Evolutionary conservation across 352 stramenopile genomes (phyloP), one percentile per base, ranked within the genome.

Genomic region (Peronosclerospora sorghi): DNA sequence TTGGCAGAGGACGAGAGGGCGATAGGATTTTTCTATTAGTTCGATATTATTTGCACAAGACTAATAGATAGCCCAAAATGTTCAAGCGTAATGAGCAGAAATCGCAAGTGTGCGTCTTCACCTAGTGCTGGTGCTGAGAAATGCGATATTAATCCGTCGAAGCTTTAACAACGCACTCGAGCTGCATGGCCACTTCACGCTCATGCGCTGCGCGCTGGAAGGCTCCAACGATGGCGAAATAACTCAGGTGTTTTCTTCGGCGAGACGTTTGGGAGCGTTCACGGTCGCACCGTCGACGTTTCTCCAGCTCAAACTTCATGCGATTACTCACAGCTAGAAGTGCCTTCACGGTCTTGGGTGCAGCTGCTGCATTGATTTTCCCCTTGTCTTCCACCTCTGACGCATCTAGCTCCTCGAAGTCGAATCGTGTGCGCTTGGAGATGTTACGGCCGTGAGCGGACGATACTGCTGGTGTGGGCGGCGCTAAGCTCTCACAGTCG

Each of bases 121-220:
- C 42, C 20, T 23, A 21, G 39, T 37, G 46, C 46, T 54, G 40
- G 40, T 51, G 41, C 41, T 56, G 10, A 26, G 21, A 29, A 38
- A 52, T 41, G 30, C 24, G 35, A 45, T 42, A 12, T 56, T 38
- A 66, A 20, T 62, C 47, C 10, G 42, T 59, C 19, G 61, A 62
- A 34, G 61, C 50, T 28, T 60, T 46, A n/a, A 67, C 55, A 14
- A 68, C 45, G 34, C 54, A 59, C 35, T 73, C 63, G 12, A 68
- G 36, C 43, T 68, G 60, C 41, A 78, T 14, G 0, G 65, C 63
- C 4, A 73, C 48, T 24, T 77, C 55, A 41, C 78, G 73, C 51
- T 90, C 75, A 41, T 73, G 71, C 5, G 73, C 69, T 4, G 78
- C 78, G 30, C 75, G 78, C 29, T 90, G 78, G 53, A 90, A 90